Conservation (phyloP, 2,329 filamentous ascomycete genomes). For the Pyricularia sp. region DNA sequence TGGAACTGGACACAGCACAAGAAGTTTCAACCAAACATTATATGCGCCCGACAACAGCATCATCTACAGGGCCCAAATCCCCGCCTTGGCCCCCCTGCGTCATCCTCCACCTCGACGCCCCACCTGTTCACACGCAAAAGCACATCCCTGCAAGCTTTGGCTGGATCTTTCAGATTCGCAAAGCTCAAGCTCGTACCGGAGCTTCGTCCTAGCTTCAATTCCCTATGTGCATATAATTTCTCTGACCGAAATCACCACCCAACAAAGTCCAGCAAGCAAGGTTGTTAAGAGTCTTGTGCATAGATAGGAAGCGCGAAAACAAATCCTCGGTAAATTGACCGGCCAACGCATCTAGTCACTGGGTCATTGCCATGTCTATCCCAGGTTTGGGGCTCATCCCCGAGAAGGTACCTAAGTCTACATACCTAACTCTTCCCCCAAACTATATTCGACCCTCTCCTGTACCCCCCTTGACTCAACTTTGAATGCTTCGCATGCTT, state of each 20-base stretch:
- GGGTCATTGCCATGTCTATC: slow-evolving; percentile 51
- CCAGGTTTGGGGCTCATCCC: slow-evolving; percentile 63
- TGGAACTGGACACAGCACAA: neutral
- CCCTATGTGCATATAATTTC: neutral
- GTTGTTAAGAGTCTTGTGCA: neutral
- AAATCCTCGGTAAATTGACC: neutral
- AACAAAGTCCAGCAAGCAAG: neutral
- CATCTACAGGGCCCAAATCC: neutral
- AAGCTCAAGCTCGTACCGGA: neutral
- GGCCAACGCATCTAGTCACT: neutral
- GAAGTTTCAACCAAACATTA: neutral
- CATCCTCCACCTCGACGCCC: neutral
- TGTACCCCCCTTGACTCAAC: neutral
- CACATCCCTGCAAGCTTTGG: neutral
- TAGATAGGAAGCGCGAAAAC: neutral
- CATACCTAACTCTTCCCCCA: neutral
- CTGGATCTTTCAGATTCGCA: neutral
- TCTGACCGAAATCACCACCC: neutral
- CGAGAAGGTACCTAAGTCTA: slow-evolving; percentile 37
- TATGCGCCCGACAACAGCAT: neutral
- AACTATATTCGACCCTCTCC: neutral
- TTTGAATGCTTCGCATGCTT: slow-evolving; percentile 10
- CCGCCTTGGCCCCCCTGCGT: neutral
- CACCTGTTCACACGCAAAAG: neutral
- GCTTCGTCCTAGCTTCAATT: neutral